These are phyloP conservation scores for Fusarium dlaminii DNA, from an alignment of 2,329 filamentous ascomycete species.

Conservation along the genomic window DNA sequence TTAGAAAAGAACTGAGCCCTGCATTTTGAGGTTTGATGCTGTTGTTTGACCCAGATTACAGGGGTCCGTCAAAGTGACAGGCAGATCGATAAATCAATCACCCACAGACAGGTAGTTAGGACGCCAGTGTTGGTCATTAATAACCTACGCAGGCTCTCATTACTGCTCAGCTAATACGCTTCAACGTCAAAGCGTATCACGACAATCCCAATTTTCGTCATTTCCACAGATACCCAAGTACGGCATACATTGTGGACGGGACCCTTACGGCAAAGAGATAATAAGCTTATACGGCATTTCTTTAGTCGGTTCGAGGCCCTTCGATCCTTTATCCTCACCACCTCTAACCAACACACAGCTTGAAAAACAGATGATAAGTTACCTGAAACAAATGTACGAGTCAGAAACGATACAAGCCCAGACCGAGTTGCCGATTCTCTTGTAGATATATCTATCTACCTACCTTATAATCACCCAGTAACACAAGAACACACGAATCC, in stretches of 20 bases:
- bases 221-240: not conserved
- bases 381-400: not conserved
- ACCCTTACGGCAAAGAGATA: not conserved
- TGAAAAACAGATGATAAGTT: not conserved
- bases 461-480: not conserved
- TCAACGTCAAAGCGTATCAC: conserved; percentile 7
- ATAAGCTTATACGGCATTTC: not conserved
- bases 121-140: not conserved
- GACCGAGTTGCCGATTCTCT: not conserved
- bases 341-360: not conserved
- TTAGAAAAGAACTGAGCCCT: not conserved
- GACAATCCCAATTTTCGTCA: conserved; percentile 1
- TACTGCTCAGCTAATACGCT: not conserved
- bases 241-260: not conserved
- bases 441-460: not conserved
- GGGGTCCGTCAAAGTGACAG: not conserved
- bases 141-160: not conserved
- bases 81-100: not conserved
- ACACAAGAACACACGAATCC: not conserved
- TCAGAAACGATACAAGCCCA: not conserved
- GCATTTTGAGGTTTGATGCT: not conserved
- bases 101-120: not conserved
- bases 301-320: not conserved
- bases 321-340: not conserved
- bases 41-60: conserved; percentile 3